Base-by-base conservation (phyloP, 768 basidiomycete genomes). In the Pulveroboletus sp. region DNA sequence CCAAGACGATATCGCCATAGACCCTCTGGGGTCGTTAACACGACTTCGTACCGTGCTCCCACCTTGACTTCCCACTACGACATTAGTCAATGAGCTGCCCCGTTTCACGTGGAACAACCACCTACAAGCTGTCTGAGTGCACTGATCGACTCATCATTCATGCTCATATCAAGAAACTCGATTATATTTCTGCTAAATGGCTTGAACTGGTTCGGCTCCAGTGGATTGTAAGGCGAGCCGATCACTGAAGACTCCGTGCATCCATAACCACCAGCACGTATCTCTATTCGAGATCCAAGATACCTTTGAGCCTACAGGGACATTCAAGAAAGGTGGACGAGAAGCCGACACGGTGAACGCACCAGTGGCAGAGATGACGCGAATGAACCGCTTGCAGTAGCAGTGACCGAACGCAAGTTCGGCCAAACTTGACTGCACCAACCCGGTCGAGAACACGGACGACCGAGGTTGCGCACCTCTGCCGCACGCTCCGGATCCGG, bases 11-110 rank as follows among this genome's bases (percentile, higher is more conserved):
- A 29, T 6, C 27, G 27, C 27, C 27, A 29, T 6, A 29, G 19
- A 7, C 58, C 61, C 1, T 60, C 43, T 7, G 9, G 30, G 5
- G 54, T 54, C 3, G 61, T 62, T 9, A 60, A 10, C 16, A 62
- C 48, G 35, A 49, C 6, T 22, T 62, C 60, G 16, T 63, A 60
- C 8, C n/a, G 45, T 34, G 37, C 48, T 17, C 53, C 51, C 16
- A 24, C 1, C 24, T 55, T 34, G 12, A 53, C 41, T 17, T 53
- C 52, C 56, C 53, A 59, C 60, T 62, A 24, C 7, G 5, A 43
- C 39, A 2, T 23, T 20, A n/a, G 20, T 57, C 47, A 41, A 39
- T 13, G 12, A 19, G 34, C 17, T 17, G 5, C 19, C 4, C 32
- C 14, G 2, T 26, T 13, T 32, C 17, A 16, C 16, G 20, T 19